phyloP scores from a whole-genome alignment of 108 stramenopile species.

The Fragilaria radians region DNA sequence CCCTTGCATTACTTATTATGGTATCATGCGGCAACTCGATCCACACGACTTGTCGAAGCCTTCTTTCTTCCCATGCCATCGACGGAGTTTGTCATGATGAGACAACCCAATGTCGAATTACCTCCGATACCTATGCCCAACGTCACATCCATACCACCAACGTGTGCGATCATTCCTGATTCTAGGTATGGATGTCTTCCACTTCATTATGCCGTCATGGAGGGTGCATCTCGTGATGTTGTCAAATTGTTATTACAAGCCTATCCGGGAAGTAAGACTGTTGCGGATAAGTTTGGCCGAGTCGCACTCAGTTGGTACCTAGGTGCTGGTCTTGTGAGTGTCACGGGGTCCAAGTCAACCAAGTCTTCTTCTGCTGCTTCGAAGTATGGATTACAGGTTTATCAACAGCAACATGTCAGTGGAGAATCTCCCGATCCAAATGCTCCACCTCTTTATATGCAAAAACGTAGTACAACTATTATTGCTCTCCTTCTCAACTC shows the following conservation, averaged over 20 bases:
- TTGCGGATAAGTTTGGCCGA: slow-evolving; percentile 30
- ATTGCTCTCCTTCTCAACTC: slow-evolving; percentile 27
- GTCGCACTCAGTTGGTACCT: slow-evolving; percentile 47
- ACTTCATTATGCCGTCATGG: slow-evolving; percentile 51
- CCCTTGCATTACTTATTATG: slow-evolving; percentile 65
- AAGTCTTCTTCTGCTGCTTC: not conserved
- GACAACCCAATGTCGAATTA: slow-evolving; percentile 17
- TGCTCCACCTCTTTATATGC: slow-evolving; percentile 18
- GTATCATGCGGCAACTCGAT: slow-evolving; percentile 37
- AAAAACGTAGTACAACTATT: slow-evolving; percentile 13
- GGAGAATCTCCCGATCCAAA: slow-evolving; percentile 41
- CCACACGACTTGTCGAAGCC: slow-evolving; percentile 26
- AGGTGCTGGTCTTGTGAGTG: slow-evolving; percentile 49
- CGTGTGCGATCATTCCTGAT: slow-evolving; percentile 38
- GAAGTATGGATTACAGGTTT: too few relatives aligned
- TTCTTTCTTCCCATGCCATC: slow-evolving; percentile 23
- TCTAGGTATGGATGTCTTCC: slow-evolving; percentile 38
- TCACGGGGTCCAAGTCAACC: slow-evolving; percentile 9
- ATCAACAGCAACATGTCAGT: slow-evolving; percentile 22
- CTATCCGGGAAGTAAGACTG: slow-evolving; percentile 25
- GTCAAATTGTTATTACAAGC: slow-evolving; percentile 20
- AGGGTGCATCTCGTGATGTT: slow-evolving; percentile 35
- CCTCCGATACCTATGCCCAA: slow-evolving; percentile 29
- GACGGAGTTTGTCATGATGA: slow-evolving; percentile 10
- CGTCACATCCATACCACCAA: slow-evolving; percentile 19